Percentiles rank a stretch among this genome's conserved stretches.
phyloP scores from a whole-genome alignment of 2,329 filamentous ascomycete genomes.

The Cytospora schulzeri region DNA sequence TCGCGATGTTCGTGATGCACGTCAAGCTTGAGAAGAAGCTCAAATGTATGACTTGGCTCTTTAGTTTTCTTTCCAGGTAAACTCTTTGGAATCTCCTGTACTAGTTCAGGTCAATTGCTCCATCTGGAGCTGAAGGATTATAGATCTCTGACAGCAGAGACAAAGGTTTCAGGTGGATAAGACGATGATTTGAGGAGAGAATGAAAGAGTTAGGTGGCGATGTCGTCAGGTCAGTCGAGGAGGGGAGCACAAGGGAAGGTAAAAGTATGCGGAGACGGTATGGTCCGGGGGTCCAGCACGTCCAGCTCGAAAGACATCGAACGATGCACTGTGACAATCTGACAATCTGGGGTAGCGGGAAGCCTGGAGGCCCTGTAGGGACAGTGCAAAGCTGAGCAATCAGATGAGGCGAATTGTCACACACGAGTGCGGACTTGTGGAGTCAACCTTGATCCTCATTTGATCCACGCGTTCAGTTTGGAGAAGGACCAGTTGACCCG shows the following conservation, averaged over 20 bases:
- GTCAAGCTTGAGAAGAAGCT: constrained; percentile 9
- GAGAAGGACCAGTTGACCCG: no score
- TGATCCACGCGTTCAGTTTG: no score
- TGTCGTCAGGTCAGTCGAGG: constrained; percentile 28
- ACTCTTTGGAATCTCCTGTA: constrained; percentile 15
- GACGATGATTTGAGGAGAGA: neutral
- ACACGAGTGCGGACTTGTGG: constrained; percentile 6
- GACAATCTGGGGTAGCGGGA: constrained; percentile 28
- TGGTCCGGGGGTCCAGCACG: neutral
- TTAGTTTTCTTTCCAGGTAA: constrained; percentile 10
- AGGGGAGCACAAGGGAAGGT: constrained; percentile 16
- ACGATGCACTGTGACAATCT: constrained; percentile 21
- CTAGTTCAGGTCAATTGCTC: constrained; percentile 21
- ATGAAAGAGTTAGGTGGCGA: constrained; percentile 15
- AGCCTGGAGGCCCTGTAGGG: constrained; percentile 3
- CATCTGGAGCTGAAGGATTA: constrained; percentile 21
- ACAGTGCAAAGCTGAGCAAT: constrained; percentile 11
- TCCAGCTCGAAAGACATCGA: constrained; percentile 18
- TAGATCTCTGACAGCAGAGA: constrained; percentile 2
- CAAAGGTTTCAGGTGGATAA: constrained; percentile 16
- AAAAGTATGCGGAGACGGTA: constrained; percentile 22
- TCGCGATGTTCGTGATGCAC: constrained; percentile 10
- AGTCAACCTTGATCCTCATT: no score
- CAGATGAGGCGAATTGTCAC: constrained; percentile 25
- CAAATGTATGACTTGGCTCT: neutral